A percentile compares a stretch with the other conserved stretches of the same genome.
Conservation (phyloP, 1,284 basidiomycete genomes). For the Earliella scabrosa region DNA sequence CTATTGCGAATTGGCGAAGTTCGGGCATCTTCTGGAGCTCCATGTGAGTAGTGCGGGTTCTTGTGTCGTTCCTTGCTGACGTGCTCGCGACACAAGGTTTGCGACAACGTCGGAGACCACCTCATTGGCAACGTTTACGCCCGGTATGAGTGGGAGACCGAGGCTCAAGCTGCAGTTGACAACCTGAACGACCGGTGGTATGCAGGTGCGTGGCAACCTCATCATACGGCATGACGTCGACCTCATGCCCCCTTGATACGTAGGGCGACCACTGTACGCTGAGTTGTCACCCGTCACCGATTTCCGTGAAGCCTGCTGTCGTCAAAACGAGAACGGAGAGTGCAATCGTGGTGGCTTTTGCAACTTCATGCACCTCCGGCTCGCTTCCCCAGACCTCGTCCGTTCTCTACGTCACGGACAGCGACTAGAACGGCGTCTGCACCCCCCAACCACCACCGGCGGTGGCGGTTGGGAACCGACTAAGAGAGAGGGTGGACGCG, state of each 20-base stretch:
- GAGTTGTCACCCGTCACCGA: slow-evolving; percentile 98
- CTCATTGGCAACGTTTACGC: slow-evolving; percentile 99
- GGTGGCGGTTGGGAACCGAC: slow-evolving; percentile 82
- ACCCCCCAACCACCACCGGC: slow-evolving; percentile 62
- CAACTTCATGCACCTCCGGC: slow-evolving; percentile 98
- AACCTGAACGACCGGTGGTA: slow-evolving; percentile 97
- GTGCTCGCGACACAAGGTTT: slow-evolving; percentile 66
- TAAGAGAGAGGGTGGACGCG: slow-evolving; percentile 64
- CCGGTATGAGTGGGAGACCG: slow-evolving; percentile 97
- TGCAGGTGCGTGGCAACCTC: slow-evolving; percentile 68
- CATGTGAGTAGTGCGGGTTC: slow-evolving; percentile 63
- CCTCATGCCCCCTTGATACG: not conserved
- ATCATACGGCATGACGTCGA: not conserved
- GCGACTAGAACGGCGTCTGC: slow-evolving; percentile 76
- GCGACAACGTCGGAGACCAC: slow-evolving; percentile 99
- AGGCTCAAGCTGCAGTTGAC: slow-evolving; percentile 93
- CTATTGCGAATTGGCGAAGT: slow-evolving; percentile 92
- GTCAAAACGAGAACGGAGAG: slow-evolving; percentile 97
- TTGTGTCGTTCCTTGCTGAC: slow-evolving; percentile 4
- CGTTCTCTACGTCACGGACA: slow-evolving; percentile 83
- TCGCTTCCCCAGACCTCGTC: slow-evolving; percentile 84
- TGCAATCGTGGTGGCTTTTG: slow-evolving; percentile 97
- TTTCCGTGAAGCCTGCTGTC: slow-evolving; percentile 98
- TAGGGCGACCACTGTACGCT: slow-evolving; percentile 95
- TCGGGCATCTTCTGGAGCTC: slow-evolving; percentile 93